Conservation (phyloP, 163 green algal species). For the Scenedesmus sp. region DNA sequence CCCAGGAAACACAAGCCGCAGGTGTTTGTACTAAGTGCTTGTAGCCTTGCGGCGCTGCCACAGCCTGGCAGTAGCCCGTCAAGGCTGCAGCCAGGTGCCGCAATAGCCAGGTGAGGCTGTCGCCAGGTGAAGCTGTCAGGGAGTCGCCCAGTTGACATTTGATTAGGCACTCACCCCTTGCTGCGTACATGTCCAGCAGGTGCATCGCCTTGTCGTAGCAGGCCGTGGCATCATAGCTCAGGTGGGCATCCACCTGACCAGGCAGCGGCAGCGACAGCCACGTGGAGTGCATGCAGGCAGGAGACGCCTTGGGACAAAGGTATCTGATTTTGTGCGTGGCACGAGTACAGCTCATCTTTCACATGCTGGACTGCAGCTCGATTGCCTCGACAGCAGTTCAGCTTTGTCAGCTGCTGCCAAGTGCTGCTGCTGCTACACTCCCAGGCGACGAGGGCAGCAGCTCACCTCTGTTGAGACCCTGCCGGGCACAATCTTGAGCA, state of each 20-base stretch:
- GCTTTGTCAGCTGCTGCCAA: neutral
- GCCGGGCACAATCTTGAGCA: slow-evolving; percentile 88
- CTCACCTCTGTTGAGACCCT: slow-evolving; percentile 86
- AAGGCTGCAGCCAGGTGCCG: neutral
- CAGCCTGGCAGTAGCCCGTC: neutral
- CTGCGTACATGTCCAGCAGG: slow-evolving; percentile 87
- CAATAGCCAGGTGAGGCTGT: too few species aligned
- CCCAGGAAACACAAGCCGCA: too few species aligned
- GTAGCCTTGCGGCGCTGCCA: too few species aligned
- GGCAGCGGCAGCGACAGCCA: neutral
- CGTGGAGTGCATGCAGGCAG: slow-evolving; percentile 3
- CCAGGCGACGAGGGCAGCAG: neutral
- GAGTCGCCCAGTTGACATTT: too few species aligned
- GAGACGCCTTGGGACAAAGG: too few species aligned
- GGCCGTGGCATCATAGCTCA: slow-evolving; percentile 81
- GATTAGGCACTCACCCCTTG: neutral
- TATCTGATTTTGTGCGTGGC: too few species aligned
- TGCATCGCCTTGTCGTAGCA: slow-evolving; percentile 63
- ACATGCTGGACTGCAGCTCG: too few species aligned
- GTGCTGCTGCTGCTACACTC: neutral
- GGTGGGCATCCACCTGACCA: slow-evolving; percentile 80
- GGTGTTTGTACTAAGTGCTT: too few species aligned
- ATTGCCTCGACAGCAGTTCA: neutral
- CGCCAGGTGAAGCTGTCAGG: too few species aligned
- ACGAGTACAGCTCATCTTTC: neutral